Conservation (phyloP, 306 rosid species). For the Canavalia ensiformis region DNA sequence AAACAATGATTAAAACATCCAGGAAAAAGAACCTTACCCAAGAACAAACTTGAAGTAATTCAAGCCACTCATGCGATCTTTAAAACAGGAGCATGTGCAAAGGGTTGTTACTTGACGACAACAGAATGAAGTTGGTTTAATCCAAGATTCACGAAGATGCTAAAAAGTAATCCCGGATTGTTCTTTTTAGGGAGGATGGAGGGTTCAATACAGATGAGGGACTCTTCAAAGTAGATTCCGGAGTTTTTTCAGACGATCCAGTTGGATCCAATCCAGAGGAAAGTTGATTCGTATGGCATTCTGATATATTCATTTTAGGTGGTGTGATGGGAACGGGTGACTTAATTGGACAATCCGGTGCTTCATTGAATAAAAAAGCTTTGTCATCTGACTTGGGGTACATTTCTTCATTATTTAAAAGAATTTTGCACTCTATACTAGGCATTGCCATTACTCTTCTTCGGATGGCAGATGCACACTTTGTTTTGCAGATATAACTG, state of each 20-base stretch:
- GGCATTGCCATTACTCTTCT: slow-evolving; percentile 91
- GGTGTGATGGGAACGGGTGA: slow-evolving; percentile 53
- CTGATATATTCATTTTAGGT: slow-evolving; percentile 66
- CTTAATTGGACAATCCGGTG: slow-evolving; percentile 17
- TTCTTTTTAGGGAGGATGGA: slow-evolving; percentile 83
- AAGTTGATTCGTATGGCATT: slow-evolving; percentile 55
- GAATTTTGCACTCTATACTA: slow-evolving; percentile 58
- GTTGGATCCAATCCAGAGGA: slow-evolving; percentile 49
- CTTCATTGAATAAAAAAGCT: slow-evolving; percentile 42
- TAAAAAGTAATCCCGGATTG: slow-evolving; percentile 86
- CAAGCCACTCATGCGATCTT: slow-evolving; percentile 29
- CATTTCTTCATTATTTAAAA: slow-evolving; percentile 52
- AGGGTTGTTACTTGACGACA: slow-evolving; percentile 21
- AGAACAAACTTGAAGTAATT: slow-evolving; percentile 16
- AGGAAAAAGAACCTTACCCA: slow-evolving; percentile 50
- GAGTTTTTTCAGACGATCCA: slow-evolving; percentile 67
- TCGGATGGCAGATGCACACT: slow-evolving; percentile 62
- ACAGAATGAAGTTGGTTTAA: slow-evolving; percentile 16
- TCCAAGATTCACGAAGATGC: slow-evolving; percentile 54
- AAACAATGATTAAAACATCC: not conserved
- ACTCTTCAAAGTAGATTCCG: slow-evolving; percentile 78
- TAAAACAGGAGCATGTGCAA: slow-evolving; percentile 32
- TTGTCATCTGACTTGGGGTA: slow-evolving; percentile 44
- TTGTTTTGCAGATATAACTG: slow-evolving; percentile 48
- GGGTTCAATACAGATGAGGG: slow-evolving; percentile 95